Evolutionary conservation across 2,329 filamentous ascomycete species (phyloP).

Genomic region (Hansfordia pulvinata): DNA sequence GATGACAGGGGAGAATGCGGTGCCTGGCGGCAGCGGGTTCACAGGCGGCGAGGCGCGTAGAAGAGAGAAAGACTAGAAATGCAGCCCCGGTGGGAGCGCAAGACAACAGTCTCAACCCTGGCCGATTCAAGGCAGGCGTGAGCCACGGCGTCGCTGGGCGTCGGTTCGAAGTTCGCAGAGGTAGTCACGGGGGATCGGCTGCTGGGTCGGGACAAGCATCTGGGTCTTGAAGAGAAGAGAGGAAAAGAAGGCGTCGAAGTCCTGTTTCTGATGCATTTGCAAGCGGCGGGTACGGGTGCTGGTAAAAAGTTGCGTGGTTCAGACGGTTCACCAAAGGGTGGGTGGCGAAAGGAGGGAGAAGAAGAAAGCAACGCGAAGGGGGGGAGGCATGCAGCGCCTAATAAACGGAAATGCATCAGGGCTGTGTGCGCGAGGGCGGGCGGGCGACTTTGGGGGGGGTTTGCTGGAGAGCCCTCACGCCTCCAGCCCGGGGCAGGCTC

Average conservation of each 20-base stretch:
- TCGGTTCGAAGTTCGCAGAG: constrained; percentile 39
- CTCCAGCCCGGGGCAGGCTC: no score
- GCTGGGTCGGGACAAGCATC: constrained; percentile 40
- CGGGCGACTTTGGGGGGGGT: no score
- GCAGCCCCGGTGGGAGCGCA: constrained; percentile 1
- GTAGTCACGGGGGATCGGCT: constrained; percentile 32
- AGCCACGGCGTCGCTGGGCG: constrained; percentile 45
- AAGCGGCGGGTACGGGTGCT: constrained; percentile 2
- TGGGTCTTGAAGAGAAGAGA: constrained; percentile 39
- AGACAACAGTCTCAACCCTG: constrained; percentile 11
- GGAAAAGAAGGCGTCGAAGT: constrained; percentile 24
- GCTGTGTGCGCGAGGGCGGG: no score
- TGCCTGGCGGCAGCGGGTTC: no score
- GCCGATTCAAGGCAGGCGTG: constrained; percentile 26
- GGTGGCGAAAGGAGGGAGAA: neutral
- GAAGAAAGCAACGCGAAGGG: no score
- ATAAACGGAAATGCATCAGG: no score
- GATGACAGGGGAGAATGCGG: no score
- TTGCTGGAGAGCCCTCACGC: no score
- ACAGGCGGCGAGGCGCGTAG: no score
- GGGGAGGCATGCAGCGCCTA: no score
- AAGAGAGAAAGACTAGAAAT: neutral
- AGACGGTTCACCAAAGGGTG: constrained; percentile 1
- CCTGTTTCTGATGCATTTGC: constrained; percentile 44
- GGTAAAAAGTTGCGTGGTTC: neutral